Evolutionary conservation across 2,329 filamentous ascomycete genomes (phyloP), one percentile per base, ranked within the genome.

Genomic region (Pseudopithomyces maydicus): DNA sequence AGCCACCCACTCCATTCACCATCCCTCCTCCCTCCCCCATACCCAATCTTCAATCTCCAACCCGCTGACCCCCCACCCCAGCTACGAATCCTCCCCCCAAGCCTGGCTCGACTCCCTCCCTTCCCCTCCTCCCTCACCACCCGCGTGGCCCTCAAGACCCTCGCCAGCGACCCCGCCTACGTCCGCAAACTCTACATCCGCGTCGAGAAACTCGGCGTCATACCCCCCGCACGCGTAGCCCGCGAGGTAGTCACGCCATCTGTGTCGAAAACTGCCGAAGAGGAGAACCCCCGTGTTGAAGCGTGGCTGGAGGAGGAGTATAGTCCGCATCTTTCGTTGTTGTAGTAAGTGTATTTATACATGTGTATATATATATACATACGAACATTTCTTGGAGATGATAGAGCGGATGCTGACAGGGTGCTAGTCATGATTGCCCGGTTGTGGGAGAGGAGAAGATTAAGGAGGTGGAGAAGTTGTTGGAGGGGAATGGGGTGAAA

Each of bases 281-380:
- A 11, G 59, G 68, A 7, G 65, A 67, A 14, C 66, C 56, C 17
- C 63, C 56, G 10, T 29, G 71, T 68, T 1, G 54, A 59, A 29
- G 54, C 49, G 8, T 79, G 77, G 77, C 67, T 62, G 4, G 61
- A 70, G 7, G 59, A 71, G 29, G 49, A 52, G 33, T 80, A 74
- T 55, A 60, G 56, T 50, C 77, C 78, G 36, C 78, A 80, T 69
- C 59, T 75, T 44, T 78, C 75, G 57, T 58, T 80, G 52, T 59
- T 79, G 54, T 79, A 79, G 76, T 78, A 64, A 65, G 76, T 74
- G n/a, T n/a, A n/a, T n/a, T n/a, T n/a, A n/a, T n/a, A n/a, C n/a
- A n/a, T n/a, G n/a, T n/a, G n/a, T n/a, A n/a, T n/a, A n/a, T n/a
- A n/a, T n/a, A n/a, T n/a, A n/a, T n/a, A n/a, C n/a, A n/a, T n/a